Base-by-base conservation (phyloP, 1,284 basidiomycete genomes). In the Entoloma clypeatum region DNA sequence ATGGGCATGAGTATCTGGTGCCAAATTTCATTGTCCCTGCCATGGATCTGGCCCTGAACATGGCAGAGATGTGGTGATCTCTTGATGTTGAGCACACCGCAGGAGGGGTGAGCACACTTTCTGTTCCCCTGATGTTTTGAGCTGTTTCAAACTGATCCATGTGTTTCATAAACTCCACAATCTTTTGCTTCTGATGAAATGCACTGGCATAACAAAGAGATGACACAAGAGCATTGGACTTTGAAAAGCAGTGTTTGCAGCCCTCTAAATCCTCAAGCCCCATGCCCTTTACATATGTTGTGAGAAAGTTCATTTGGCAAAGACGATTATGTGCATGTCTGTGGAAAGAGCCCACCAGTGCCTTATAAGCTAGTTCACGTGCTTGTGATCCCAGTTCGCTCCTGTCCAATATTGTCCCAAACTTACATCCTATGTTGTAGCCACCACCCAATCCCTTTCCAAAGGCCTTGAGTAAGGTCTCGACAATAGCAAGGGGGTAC, bases 221-320 rank as follows among this genome's bases (percentile, higher is more conserved):
- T 0, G 42, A 28, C 0, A 59, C 57, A 2, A 59, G 43, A 1
- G 36, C 47, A 46, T 67, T 67, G 4, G 57, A 60, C 22, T 53
- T 50, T 0, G 57, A 58, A 36, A 65, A 65, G n/a, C 54, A 51
- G 2, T 45, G 48, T 36, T 67, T 57, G 41, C 56, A 60, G 0
- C 49, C 54, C 30, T 65, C 62, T 7, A 62, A 43, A 36, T 63
- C 59, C 35, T 63, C 58, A 0, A 63, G 41, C 0, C 64, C 63
- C 28, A 59, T 40, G 1, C 56, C 57, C 3, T 48, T 17, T 4
- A 57, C 40, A 39, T 62, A 61, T 2, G 46, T 56, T 5, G 57
- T 37, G 4, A 61, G 53, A 29, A 47, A 41, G 0, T 21, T 27
- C 0, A 61, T 44, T 41, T 65, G 62, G 40, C 62, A 62, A 0